A percentile compares a stretch with the other conserved stretches of the same genome.
phyloP scores from a whole-genome alignment of 2,329 filamentous ascomycete species.

The Arthrobotrys entomopaga region DNA sequence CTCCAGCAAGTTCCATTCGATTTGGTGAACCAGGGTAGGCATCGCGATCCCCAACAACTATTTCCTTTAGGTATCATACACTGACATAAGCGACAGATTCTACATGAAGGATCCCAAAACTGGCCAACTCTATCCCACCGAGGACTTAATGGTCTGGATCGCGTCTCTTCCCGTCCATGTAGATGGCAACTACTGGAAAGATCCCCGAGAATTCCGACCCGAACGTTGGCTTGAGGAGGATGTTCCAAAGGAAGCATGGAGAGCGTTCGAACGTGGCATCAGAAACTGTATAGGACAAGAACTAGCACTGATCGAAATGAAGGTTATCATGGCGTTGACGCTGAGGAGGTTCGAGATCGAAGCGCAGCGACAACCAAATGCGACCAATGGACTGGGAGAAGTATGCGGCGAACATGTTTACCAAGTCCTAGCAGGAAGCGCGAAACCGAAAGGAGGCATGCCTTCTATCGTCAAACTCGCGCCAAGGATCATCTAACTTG shows the following conservation, averaged over 20 bases:
- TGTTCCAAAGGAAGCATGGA: constrained; percentile 65
- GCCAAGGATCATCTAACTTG: constrained; percentile 2
- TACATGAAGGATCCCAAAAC: constrained; percentile 64
- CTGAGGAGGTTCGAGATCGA: constrained; percentile 67
- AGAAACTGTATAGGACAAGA: constrained; percentile 70
- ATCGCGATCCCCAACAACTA: background rate
- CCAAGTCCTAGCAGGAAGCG: constrained; percentile 56
- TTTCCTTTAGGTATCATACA: background rate
- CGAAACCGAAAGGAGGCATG: constrained; percentile 58
- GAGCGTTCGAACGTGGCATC: constrained; percentile 68
- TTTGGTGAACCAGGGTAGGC: constrained; percentile 56
- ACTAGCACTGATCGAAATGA: constrained; percentile 67
- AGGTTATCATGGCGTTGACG: constrained; percentile 66
- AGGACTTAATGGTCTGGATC: constrained; percentile 64
- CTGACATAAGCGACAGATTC: constrained; percentile 58
- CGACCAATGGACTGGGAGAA: constrained; percentile 56
- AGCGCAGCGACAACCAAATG: constrained; percentile 59
- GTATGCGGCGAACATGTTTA: constrained; percentile 56
- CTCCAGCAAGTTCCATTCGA: constrained; percentile 65
- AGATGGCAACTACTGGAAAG: constrained; percentile 63
- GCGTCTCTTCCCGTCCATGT: constrained; percentile 62
- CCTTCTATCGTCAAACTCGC: constrained; percentile 48
- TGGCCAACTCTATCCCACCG: constrained; percentile 64
- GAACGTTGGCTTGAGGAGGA: constrained; percentile 63
- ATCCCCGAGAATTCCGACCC: constrained; percentile 64